Evolutionary conservation across 345 rosid genomes (phyloP), one percentile per base, ranked within the genome.

Genomic region (Turnera subulata): DNA sequence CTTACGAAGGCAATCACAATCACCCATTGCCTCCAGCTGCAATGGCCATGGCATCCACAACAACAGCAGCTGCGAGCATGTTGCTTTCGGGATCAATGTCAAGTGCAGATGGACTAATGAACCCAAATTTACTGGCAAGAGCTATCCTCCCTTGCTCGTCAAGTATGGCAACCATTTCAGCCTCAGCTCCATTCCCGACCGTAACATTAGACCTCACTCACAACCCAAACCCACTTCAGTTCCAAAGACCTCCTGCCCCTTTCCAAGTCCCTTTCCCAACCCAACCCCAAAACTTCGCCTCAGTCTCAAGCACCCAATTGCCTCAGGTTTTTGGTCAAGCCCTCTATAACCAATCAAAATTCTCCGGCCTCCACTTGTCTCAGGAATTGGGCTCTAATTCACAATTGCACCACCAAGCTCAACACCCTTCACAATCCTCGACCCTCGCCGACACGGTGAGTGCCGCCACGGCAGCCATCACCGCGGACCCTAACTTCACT

Each of bases 1-100:
- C 99, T 1, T 93, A 93, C 48, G 99, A 93, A 48, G 97, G 99
- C 12, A 87, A 80, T 64, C 99, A 93, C 55, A 93, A 81, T 70
- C 99, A 93, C 61, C 99, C 97, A 0, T 69, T 93, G 22, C 99
- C 99, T 0, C 92, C 95, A 5, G 90, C 97, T 0, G 99, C 99
- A 0, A 79, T 93, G 67, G 88, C 97, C 0, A 89, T 93, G 97
- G 99, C 96, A 24, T 89, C 99, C 2, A 89, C 99, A 1, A 93
- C 99, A 14, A 11, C 86, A 0, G 96, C 97, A 0, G 99, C 99
- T 0, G 97, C 96, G 1, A 87, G 49, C 53, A 93, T 89, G 99
- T 39, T 93, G 49, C 84, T 93, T 25, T 89, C 99, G 0, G 97
- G 97, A 0, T 89, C 99, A 15, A 93, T 84, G 91, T 80, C 97